Percentiles rank a stretch among this genome's conserved stretches.
These are phyloP conservation scores for Stentor roeselii DNA, from an alignment of 73 alveolate species.

Conservation along the genomic window DNA sequence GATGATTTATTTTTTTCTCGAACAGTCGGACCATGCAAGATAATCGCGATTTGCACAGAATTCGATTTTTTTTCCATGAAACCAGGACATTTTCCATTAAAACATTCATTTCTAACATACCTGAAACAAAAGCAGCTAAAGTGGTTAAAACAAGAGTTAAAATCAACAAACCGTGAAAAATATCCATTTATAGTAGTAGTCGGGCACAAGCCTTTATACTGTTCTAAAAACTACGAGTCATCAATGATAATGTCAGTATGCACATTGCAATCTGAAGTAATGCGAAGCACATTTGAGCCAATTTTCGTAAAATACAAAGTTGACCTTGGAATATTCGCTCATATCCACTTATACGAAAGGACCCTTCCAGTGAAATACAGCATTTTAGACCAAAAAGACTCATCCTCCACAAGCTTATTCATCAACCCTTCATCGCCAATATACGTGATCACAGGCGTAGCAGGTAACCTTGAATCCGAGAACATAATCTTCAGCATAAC, in stretches of 20 bases:
- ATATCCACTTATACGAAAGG: slow-evolving; percentile 20
- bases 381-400: background rate
- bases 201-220: slow-evolving; percentile 21
- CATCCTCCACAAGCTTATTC: background rate
- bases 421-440: slow-evolving; percentile 8
- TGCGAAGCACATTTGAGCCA: background rate
- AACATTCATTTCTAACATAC: background rate
- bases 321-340: background rate
- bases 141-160: background rate
- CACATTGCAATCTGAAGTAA: background rate
- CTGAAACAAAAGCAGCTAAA: background rate
- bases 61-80: slow-evolving; percentile 1
- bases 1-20: background rate
- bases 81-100: background rate
- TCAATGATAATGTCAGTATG: slow-evolving; percentile 9
- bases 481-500: background rate
- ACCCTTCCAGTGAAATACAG: background rate
- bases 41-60: slow-evolving; percentile 14
- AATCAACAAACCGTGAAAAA: background rate
- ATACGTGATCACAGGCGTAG: background rate
- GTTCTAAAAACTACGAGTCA: background rate
- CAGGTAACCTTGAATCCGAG: slow-evolving; percentile 5
- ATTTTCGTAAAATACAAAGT: background rate
- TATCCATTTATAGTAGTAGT: background rate
- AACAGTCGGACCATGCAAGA: background rate